Evolutionary conservation across 805 yeast species (phyloP), one percentile per base, ranked within the genome.

Genomic region (Metschnikowia arizonensis): DNA sequence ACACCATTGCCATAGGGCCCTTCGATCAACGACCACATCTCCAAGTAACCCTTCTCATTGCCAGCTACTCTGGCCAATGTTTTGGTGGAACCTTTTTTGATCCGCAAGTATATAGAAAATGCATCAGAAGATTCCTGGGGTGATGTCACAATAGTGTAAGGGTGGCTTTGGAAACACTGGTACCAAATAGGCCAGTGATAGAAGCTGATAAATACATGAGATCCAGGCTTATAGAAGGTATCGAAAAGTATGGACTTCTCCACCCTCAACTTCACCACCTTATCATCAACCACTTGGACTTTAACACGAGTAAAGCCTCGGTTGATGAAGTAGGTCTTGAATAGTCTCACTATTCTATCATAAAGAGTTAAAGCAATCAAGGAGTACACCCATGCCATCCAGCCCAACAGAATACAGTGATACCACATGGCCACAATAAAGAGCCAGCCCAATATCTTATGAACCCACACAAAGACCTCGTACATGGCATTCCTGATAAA

Each of bases 331-430:
- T 46, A 53, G 17, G 50, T 48, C 46, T 52, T 52, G 33, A 50
- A 38, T 7, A 47, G 31, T 8, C 57, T 28, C 29, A 52, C 45
- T 14, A 31, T 38, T 12, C 57, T 40, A 35, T 53, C 57, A 24
- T 47, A 53, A 3, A 40, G 52, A 6, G 52, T 50, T 18, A 50
- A 35, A 1, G 52, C 57, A 18, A 53, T 50, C 3, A 53, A 40
- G 5, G 55, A 43, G 39, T 53, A 53, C 2, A 53, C 52, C 57
- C 57, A 53, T 19, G 55, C 57, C 57, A 53, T 52, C 57, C 57
- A 53, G 31, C 57, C 57, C 18, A 53, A 40, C 5, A 17, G 41
- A 24, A 25, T 24, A 29, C 55, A 53, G 39, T 53, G 57, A 42
- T 52, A 52, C 54, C 55, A 53, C 57, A 53, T 53, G 24, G 54